Evolutionary conservation across 345 rosid species (phyloP).

Genomic region (Hypericum androsaemum): DNA sequence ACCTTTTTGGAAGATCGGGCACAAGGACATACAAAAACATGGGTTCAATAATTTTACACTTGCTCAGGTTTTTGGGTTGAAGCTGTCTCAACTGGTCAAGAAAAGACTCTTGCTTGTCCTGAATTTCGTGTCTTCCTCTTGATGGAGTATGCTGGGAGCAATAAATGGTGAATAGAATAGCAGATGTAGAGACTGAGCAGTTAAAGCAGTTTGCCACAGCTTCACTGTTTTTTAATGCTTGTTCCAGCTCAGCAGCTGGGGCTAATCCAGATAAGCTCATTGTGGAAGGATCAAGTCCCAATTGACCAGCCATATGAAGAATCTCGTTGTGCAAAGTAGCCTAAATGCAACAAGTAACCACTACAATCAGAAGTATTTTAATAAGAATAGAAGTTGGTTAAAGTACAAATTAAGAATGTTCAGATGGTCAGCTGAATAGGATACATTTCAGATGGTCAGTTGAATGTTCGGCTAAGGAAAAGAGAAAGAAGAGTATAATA

Average conservation of each 20-base stretch:
- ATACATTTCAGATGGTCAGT: too few relatives aligned
- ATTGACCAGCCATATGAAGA: conserved; percentile 93
- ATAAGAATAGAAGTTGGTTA: not conserved
- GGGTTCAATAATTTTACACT: conserved; percentile 34
- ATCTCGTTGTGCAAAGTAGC: conserved; percentile 81
- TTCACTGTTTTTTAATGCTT: conserved; percentile 79
- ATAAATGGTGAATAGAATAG: conserved; percentile 55
- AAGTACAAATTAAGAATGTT: not conserved
- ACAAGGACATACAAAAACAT: conserved; percentile 57
- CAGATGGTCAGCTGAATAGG: not conserved
- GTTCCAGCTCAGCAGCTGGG: conserved; percentile 57
- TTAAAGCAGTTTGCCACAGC: conserved; percentile 71
- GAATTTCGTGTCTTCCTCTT: conserved; percentile 48
- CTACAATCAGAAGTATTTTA: not conserved
- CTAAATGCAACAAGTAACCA: conserved; percentile 23
- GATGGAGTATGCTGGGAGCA: conserved; percentile 45
- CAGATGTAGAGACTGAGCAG: conserved; percentile 64
- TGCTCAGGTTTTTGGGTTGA: conserved; percentile 17
- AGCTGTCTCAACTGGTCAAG: conserved; percentile 35
- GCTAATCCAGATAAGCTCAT: conserved; percentile 62
- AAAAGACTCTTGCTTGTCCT: conserved; percentile 47
- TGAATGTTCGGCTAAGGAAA: not conserved
- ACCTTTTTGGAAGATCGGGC: conserved; percentile 96
- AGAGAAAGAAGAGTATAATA: conserved; percentile 7
- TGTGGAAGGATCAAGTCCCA: conserved; percentile 88